Percentiles rank a stretch among this genome's conserved stretches.
Evolutionary conservation across 2,329 filamentous ascomycete genomes (phyloP).

Genomic region (Fusarium sp.): DNA sequence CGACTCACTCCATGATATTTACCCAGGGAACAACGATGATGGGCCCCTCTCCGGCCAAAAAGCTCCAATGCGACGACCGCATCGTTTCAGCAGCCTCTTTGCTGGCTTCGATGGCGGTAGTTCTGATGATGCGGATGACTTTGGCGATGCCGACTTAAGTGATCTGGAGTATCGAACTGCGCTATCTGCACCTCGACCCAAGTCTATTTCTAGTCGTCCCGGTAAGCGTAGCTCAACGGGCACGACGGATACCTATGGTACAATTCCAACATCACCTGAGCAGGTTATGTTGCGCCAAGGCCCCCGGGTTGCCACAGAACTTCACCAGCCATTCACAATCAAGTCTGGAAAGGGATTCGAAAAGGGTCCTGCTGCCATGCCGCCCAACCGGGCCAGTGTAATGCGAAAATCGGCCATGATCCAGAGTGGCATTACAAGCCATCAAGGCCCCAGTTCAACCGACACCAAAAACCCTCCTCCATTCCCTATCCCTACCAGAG

Average conservation of each 20-base stretch:
- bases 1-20: constrained; percentile 66
- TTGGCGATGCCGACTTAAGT: constrained; percentile 69
- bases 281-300: constrained; percentile 48
- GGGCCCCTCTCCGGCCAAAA: constrained; percentile 73
- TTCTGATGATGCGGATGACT: constrained; percentile 74
- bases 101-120: constrained; percentile 82
- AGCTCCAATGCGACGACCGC: constrained; percentile 73
- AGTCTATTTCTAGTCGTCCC: constrained; percentile 51
- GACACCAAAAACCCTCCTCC: constrained; percentile 79
- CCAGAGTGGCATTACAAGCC: constrained; percentile 78
- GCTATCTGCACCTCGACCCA: constrained; percentile 70
- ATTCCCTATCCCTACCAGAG: constrained; percentile 89
- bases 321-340: constrained; percentile 57
- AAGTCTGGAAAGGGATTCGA: constrained; percentile 53
- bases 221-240: constrained; percentile 56
- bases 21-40: constrained; percentile 84
- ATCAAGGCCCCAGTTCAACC: constrained; percentile 71
- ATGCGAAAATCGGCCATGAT: constrained; percentile 85
- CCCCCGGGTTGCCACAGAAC: constrained; percentile 53
- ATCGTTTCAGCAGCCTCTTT: constrained; percentile 85
- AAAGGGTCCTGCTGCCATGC: constrained; percentile 51
- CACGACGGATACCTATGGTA: constrained; percentile 46
- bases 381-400: constrained; percentile 63
- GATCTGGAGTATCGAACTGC: constrained; percentile 76
- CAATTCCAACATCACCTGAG: constrained; percentile 58